Conservation (phyloP, 1,284 basidiomycete genomes). For the Mycosarcoma mackinlayi region DNA sequence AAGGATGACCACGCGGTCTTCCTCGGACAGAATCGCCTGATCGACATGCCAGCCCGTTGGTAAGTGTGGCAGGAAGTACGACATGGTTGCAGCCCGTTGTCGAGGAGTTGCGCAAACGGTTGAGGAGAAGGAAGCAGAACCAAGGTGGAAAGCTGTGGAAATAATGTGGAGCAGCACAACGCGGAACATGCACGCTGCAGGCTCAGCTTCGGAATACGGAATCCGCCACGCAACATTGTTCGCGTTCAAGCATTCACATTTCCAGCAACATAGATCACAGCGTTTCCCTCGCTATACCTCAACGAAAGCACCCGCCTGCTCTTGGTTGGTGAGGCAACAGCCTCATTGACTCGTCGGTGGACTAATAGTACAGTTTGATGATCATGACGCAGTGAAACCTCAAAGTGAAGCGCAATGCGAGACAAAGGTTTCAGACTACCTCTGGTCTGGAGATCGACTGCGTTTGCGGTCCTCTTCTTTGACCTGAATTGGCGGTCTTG, state of each 20-base stretch:
- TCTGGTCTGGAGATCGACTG: conserved; percentile 35
- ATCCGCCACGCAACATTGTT: not conserved
- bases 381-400: not conserved
- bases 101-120: not conserved
- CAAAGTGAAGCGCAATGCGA: not conserved
- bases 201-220: conserved; percentile 33
- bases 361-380: conserved; percentile 29
- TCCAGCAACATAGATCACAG: conserved; percentile 3
- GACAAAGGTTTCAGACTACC: not conserved
- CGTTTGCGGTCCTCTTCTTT: conserved; percentile 48
- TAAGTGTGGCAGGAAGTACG: conserved; percentile 84
- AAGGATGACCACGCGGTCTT: conserved; percentile 92
- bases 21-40: conserved; percentile 94
- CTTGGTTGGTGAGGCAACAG: not conserved
- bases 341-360: not conserved
- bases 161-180: conserved; percentile 18
- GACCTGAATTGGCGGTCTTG: conserved; percentile 16
- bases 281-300: not conserved
- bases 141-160: conserved; percentile 7
- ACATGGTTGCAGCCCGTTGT: conserved; percentile 57
- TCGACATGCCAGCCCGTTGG: conserved; percentile 74
- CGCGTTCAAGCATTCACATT: no score
- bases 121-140: not conserved
- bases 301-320: not conserved
- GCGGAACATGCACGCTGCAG: no score